phyloP scores from a whole-genome alignment of 2,329 filamentous ascomycete genomes.

The Aspergillus thermomutatus region DNA sequence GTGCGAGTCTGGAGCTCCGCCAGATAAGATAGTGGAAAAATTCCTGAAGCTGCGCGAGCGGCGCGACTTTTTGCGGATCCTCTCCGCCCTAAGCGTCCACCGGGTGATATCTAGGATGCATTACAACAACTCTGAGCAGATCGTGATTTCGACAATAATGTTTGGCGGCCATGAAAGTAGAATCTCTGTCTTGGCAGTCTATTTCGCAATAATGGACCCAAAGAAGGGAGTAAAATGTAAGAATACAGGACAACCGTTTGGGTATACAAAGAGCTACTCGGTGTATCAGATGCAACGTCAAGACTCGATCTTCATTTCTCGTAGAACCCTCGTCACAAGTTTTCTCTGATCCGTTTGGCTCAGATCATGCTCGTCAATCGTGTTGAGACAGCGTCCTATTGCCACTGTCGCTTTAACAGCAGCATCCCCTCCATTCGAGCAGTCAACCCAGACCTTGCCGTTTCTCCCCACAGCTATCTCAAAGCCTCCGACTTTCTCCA shows the following conservation, averaged over 20 bases:
- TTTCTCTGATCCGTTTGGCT: slow-evolving; percentile 45
- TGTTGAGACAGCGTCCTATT: slow-evolving; percentile 73
- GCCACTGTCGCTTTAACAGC: slow-evolving; percentile 65
- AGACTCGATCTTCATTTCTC: slow-evolving; percentile 37
- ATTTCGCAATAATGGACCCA: background rate
- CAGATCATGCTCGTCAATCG: slow-evolving; percentile 65
- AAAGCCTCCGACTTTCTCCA: slow-evolving; percentile 62
- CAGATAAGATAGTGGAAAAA: background rate
- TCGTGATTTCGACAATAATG: background rate
- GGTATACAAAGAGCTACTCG: background rate
- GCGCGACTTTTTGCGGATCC: background rate
- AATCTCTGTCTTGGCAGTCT: background rate
- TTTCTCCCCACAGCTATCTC: slow-evolving; percentile 93
- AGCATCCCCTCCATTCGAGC: slow-evolving; percentile 54
- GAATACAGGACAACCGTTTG: background rate
- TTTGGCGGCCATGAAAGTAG: background rate
- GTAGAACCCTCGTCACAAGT: slow-evolving; percentile 41
- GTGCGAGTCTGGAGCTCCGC: background rate
- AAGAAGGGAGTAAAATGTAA: background rate
- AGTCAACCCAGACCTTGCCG: slow-evolving; percentile 87
- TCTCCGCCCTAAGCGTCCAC: background rate
- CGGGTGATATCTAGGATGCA: background rate
- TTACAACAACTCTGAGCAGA: background rate
- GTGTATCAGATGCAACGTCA: slow-evolving; percentile 12
- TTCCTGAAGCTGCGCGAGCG: background rate